Conservation (phyloP, 441 rosid genomes). For the Brassica balearica region DNA sequence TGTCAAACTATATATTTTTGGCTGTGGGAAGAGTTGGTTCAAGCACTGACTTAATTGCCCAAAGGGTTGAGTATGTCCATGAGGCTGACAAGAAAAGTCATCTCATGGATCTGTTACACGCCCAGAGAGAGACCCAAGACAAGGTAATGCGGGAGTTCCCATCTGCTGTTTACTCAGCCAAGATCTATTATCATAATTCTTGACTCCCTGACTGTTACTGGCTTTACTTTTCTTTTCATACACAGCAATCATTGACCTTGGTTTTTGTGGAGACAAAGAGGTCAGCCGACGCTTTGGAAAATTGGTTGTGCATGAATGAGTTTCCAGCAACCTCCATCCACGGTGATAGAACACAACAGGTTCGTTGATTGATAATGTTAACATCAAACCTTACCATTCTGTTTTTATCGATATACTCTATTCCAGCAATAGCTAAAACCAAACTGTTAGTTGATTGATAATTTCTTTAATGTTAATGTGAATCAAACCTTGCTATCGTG, state of each 20-base stretch:
- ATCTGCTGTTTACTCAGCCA: slow-evolving; percentile 18
- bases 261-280: slow-evolving; percentile 73
- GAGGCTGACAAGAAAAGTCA: slow-evolving; percentile 70
- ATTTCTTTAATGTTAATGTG: slow-evolving; percentile 7
- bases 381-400: slow-evolving; percentile 10
- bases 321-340: slow-evolving; percentile 72
- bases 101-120: slow-evolving; percentile 72
- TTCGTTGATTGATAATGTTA: slow-evolving; percentile 34
- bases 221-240: slow-evolving; percentile 23
- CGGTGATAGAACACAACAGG: slow-evolving; percentile 73
- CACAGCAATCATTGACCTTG: slow-evolving; percentile 65
- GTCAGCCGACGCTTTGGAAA: slow-evolving; percentile 63
- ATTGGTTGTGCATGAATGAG: slow-evolving; percentile 61
- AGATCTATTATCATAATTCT: background rate
- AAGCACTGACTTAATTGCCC: slow-evolving; percentile 67
- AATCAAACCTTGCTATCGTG: slow-evolving; percentile 14
- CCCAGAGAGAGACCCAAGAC: slow-evolving; percentile 60
- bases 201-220: background rate
- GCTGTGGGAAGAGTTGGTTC: slow-evolving; percentile 78
- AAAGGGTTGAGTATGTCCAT: slow-evolving; percentile 62
- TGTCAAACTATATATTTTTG: slow-evolving; percentile 61
- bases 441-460: slow-evolving; percentile 31
- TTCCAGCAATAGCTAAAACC: slow-evolving; percentile 1
- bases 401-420: background rate
- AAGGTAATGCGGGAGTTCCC: slow-evolving; percentile 46